A percentile compares a stretch with the other conserved stretches of the same genome.
These are phyloP conservation scores for Cryomyces antarcticus DNA, from an alignment of 495 filamentous ascomycete genomes.

Conservation along the genomic window DNA sequence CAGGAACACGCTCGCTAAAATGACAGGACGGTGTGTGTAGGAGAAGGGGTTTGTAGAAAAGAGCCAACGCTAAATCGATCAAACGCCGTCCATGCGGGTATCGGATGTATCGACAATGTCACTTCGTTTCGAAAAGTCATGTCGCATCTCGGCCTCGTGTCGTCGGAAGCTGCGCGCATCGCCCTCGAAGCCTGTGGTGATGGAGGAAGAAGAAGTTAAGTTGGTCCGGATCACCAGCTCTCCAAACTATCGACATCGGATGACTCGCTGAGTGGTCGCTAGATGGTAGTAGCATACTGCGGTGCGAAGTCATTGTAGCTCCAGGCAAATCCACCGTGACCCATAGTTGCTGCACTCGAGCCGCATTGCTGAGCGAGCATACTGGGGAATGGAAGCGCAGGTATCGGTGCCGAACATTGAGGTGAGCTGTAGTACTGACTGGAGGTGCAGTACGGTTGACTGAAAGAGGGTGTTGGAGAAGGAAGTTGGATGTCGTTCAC, in stretches of 20 bases:
- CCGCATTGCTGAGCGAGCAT: conserved; percentile 73
- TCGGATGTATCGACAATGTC: neutral
- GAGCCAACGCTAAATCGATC: too few relatives aligned
- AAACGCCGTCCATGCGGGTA: conserved; percentile 1
- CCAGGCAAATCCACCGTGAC: conserved; percentile 66
- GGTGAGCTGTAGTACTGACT: conserved; percentile 47
- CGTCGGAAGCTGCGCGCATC: conserved; percentile 11
- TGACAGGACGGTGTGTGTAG: conserved; percentile 8
- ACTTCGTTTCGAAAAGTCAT: neutral
- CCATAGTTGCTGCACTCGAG: conserved; percentile 37
- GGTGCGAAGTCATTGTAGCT: conserved; percentile 37
- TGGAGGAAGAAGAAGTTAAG: conserved; percentile 5
- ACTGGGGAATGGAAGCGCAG: conserved; percentile 71
- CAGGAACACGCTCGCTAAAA: conserved; percentile 14
- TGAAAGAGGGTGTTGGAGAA: conserved; percentile 60
- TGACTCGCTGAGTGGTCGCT: conserved; percentile 7
- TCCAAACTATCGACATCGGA: conserved; percentile 6
- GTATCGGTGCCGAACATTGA: conserved; percentile 34
- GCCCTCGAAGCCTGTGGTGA: conserved; percentile 4
- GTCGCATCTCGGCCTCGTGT: conserved; percentile 21
- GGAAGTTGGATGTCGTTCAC: conserved; percentile 48
- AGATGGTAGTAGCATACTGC: conserved; percentile 38
- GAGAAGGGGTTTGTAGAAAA: too few relatives aligned
- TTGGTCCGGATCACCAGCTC: conserved; percentile 10
- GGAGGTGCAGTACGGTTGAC: conserved; percentile 49